Evolutionary conservation across 2,329 filamentous ascomycete genomes (phyloP), one percentile per base, ranked within the genome.

Genomic region (Fusarium miscanthi): DNA sequence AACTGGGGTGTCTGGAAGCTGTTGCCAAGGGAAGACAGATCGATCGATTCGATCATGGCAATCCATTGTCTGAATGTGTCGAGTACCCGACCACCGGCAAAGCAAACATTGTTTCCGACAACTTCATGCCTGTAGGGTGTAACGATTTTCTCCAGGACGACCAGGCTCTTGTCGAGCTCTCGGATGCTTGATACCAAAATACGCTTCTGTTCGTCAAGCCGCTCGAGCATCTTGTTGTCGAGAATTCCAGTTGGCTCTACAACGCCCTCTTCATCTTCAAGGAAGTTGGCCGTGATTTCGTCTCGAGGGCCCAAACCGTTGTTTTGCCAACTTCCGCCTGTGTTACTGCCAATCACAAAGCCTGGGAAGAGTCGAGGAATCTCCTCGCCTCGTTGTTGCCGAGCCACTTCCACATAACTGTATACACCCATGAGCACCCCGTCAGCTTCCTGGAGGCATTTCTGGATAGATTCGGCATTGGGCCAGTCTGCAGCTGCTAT

Each of bases 401-500:
- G 91, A 21, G 96, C 96, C 51, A 98, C 93, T 80, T 98, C 95
- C 40, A 98, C 95, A 81, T 97, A 99, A 79, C 94, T 96, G 81
- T 95, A 97, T 10, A 99, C 95, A 9, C 95, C 95, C 60, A 96
- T 89, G 63, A 98, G 87, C 27, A 99, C 95, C 52, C 96, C 96
- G 70, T 99, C 96, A n/a, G 96, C 96, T 84, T 99, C 96, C 80
- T 97, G 94, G 73, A 98, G 83, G 78, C 96, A 99, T 81, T 99
- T 99, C 60, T 96, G 92, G 69, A 95, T 93, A 2, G 95, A 97
- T 81, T 99, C 96, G 21, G 94, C 91, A 60, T 95, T 94, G 13
- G 95, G 95, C 90, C 94, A 98, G 83, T 99, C 96, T 38, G 95
- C 94, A 10, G 95, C 94, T 42, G 96, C 96, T 80, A 99, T 98